Evolutionary conservation across 2,329 filamentous ascomycete genomes (phyloP).

Genomic region (Cladorrhinum sp.): DNA sequence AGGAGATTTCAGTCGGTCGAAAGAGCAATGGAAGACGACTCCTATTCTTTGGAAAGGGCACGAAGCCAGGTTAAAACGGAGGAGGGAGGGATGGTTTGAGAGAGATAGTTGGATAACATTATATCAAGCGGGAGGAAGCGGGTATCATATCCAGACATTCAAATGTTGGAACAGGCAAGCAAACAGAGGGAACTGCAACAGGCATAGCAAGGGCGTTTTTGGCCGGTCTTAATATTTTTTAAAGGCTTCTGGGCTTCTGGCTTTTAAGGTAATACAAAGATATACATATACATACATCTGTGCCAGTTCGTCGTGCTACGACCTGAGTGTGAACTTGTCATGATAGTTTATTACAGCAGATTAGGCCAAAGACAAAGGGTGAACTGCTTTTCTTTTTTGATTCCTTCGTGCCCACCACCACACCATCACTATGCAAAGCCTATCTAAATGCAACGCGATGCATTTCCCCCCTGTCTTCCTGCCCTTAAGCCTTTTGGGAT

Average conservation of each 20-base stretch:
- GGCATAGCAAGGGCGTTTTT: neutral
- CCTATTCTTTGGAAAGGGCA: too few relatives aligned
- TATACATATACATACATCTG: neutral
- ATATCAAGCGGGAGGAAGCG: neutral
- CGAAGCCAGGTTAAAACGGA: neutral
- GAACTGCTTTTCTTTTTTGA: neutral
- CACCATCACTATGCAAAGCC: neutral
- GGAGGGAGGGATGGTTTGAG: neutral
- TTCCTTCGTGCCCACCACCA: neutral
- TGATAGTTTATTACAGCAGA: neutral
- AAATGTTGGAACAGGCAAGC: neutral
- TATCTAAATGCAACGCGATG: neutral
- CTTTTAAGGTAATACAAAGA: neutral
- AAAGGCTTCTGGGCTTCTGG: neutral
- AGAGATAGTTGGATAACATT: neutral
- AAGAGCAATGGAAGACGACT: too few relatives aligned
- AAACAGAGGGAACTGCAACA: neutral
- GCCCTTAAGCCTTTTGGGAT: neutral
- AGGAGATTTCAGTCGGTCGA: too few relatives aligned
- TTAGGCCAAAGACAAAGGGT: neutral
- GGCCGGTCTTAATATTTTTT: neutral
- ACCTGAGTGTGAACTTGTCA: neutral
- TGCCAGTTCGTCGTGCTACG: neutral
- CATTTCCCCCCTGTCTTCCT: neutral
- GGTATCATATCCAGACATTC: neutral